Evolutionary conservation across 345 rosid species (phyloP).

Genomic region (Salix purpurea): DNA sequence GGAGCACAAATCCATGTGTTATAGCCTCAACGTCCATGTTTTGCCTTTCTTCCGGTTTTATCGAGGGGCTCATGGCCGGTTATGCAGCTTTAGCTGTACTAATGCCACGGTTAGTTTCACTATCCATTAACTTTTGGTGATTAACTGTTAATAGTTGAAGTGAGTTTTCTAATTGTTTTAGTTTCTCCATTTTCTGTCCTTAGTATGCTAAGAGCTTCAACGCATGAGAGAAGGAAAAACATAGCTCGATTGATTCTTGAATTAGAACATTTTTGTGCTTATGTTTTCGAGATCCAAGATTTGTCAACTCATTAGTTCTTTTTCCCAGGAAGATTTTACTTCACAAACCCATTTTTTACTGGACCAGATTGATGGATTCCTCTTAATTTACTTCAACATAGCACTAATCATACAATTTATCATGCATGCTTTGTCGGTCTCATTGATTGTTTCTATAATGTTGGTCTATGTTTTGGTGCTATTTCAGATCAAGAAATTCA

Average conservation of each 20-base stretch:
- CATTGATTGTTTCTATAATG: neutral
- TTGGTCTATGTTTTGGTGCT: neutral
- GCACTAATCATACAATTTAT: neutral
- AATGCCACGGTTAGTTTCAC: conserved; percentile 79
- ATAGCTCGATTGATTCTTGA: neutral
- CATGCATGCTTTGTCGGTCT: neutral
- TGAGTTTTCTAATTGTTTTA: neutral
- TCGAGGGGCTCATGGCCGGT: conserved; percentile 80
- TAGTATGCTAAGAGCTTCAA: neutral
- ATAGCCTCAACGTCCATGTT: conserved; percentile 86
- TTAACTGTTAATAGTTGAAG: neutral
- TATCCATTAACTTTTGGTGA: neutral
- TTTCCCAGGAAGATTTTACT: neutral
- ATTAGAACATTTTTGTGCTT: neutral
- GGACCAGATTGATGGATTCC: neutral
- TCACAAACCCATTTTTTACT: neutral
- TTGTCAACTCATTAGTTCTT: neutral
- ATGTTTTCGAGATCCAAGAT: neutral
- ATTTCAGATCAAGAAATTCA: conserved; percentile 82
- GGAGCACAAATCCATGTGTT: conserved; percentile 94
- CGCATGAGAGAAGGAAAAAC: neutral
- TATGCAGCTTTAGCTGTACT: conserved; percentile 95
- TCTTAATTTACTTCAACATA: neutral
- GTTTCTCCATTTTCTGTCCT: neutral
- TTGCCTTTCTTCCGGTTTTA: conserved; percentile 87